phyloP scores from a whole-genome alignment of 306 rosid species.

The Sesbania bispinosa region DNA sequence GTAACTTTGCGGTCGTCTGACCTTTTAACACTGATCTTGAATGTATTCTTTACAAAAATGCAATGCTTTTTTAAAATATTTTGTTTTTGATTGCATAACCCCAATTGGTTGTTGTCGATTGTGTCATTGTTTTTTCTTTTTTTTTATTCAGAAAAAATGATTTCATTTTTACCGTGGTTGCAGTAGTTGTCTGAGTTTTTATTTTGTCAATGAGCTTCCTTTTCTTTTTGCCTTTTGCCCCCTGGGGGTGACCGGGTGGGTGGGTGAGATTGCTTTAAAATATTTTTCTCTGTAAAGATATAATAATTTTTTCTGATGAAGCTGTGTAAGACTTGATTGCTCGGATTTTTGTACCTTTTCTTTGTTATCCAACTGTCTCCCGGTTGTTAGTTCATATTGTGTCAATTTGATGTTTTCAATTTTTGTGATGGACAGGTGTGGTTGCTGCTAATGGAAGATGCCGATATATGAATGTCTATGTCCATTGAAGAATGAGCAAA shows the following conservation, averaged over 20 bases:
- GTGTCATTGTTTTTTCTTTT: too few species aligned
- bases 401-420: constrained; percentile 81
- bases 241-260: background rate
- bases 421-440: constrained; percentile 73
- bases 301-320: background rate
- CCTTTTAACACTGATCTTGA: background rate
- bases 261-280: background rate
- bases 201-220: background rate
- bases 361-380: constrained; percentile 4
- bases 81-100: background rate
- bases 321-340: background rate
- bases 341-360: background rate
- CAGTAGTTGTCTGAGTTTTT: background rate
- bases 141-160: too few species aligned
- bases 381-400: constrained; percentile 44
- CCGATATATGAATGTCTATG: constrained; percentile 75
- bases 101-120: background rate
- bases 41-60: background rate
- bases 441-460: constrained; percentile 74
- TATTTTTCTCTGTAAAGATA: constrained; percentile 3
- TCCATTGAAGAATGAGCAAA: constrained; percentile 68
- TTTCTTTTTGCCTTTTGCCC: background rate
- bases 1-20: background rate
- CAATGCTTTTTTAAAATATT: too few species aligned
- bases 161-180: background rate